Percentiles rank a stretch among this genome's conserved stretches.
These are phyloP conservation scores for Naematelia aurantialba DNA, from an alignment of 768 basidiomycete genomes.

Conservation along the genomic window DNA sequence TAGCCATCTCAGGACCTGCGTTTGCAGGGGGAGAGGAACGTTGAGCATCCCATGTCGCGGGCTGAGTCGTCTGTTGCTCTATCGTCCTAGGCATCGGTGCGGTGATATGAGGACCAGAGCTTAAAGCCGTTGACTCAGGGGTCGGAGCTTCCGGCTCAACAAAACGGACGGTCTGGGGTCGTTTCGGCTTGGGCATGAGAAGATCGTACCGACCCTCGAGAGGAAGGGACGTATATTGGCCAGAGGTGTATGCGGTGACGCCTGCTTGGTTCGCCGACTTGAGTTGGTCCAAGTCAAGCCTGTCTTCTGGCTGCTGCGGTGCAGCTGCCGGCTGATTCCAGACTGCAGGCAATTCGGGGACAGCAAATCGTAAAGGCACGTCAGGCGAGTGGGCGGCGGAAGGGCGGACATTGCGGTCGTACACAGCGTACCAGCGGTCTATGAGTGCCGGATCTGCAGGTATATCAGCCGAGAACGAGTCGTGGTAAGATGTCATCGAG, in stretches of 20 bases:
- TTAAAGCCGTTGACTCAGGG: conserved; percentile 52
- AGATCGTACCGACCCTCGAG: conserved; percentile 84
- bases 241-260: conserved; percentile 62
- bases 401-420: conserved; percentile 80
- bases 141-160: conserved; percentile 14
- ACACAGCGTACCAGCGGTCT: conserved; percentile 85
- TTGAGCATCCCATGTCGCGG: conserved; percentile 79
- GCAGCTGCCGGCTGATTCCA: conserved; percentile 61
- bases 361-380: conserved; percentile 55
- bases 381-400: conserved; percentile 50
- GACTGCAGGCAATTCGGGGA: conserved; percentile 65
- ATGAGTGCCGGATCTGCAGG: conserved; percentile 60
- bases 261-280: conserved; percentile 44
- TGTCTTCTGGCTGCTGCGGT: conserved; percentile 40
- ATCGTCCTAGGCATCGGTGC: conserved; percentile 38
- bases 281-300: conserved; percentile 64
- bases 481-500: background rate
- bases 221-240: conserved; percentile 75
- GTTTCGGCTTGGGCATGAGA: conserved; percentile 59
- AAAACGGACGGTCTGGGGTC: background rate
- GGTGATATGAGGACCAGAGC: conserved; percentile 43
- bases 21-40: conserved; percentile 71
- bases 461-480: background rate
- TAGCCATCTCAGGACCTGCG: conserved; percentile 59
- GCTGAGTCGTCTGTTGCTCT: conserved; percentile 47